Evolutionary conservation across 495 filamentous ascomycete species (phyloP).

Genomic region (Neohortaea acidophila): DNA sequence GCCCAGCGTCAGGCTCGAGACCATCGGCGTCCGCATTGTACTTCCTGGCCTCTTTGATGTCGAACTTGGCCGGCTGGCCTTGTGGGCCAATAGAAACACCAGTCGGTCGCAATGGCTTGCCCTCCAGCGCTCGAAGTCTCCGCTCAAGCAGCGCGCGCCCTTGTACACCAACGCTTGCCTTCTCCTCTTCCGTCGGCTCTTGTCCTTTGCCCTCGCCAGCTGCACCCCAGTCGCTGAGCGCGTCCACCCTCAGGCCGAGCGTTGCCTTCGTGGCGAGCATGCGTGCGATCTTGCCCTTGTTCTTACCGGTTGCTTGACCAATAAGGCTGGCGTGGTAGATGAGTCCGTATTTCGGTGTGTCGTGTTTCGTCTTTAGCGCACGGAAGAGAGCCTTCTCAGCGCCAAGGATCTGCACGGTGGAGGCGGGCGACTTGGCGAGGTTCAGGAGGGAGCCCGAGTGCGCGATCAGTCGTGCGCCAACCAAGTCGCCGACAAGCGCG

Average conservation of each 20-base stretch:
- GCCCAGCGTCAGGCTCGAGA: slow-evolving; percentile 48
- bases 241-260: slow-evolving; percentile 83
- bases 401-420: slow-evolving; percentile 92
- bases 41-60: slow-evolving; percentile 83
- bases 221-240: slow-evolving; percentile 62
- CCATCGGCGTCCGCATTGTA: slow-evolving; percentile 95
- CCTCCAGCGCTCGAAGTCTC: slow-evolving; percentile 70
- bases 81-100: slow-evolving; percentile 63
- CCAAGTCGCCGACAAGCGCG: slow-evolving; percentile 80
- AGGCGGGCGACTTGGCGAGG: slow-evolving; percentile 90
- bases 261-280: slow-evolving; percentile 88
- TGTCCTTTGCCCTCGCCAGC: slow-evolving; percentile 36
- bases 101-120: slow-evolving; percentile 67
- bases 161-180: slow-evolving; percentile 55
- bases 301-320: slow-evolving; percentile 88
- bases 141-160: slow-evolving; percentile 69
- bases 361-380: slow-evolving; percentile 96
- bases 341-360: slow-evolving; percentile 97
- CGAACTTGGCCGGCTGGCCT: slow-evolving; percentile 66
- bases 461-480: slow-evolving; percentile 88
- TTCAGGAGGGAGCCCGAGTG: slow-evolving; percentile 91
- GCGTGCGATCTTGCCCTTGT: slow-evolving; percentile 98
- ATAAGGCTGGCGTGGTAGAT: slow-evolving; percentile 97
- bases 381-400: slow-evolving; percentile 98
- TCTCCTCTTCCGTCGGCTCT: slow-evolving; percentile 73